Conservation (phyloP, 2,329 filamentous ascomycete genomes). For the Lomentospora prolificans region DNA sequence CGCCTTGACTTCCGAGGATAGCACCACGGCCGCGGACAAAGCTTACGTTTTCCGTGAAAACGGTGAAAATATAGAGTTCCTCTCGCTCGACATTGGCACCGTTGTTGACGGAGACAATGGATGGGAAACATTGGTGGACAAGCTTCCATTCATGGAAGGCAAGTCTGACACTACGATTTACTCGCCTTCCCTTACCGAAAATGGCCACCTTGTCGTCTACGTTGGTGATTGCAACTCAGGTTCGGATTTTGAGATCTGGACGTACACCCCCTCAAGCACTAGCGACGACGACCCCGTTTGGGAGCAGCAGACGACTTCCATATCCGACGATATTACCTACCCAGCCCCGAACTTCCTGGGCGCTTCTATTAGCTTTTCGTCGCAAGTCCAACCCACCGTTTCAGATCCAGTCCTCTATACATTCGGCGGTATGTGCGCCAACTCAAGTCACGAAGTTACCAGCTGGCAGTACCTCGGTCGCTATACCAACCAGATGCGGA, state of each 20-base stretch:
- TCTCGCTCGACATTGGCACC: conserved; percentile 49
- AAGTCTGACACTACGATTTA: conserved; percentile 46
- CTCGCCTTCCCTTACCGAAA: conserved; percentile 53
- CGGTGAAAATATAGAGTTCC: conserved; percentile 37
- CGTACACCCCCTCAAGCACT: conserved; percentile 40
- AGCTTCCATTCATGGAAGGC: conserved; percentile 52
- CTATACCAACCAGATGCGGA: conserved; percentile 74
- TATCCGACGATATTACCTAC: conserved; percentile 1
- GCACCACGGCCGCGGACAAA: conserved; percentile 29
- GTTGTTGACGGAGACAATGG: conserved; percentile 27
- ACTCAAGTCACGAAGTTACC: conserved; percentile 25
- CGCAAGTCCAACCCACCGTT: conserved; percentile 40
- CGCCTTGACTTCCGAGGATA: conserved; percentile 30
- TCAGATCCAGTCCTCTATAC: conserved; percentile 53
- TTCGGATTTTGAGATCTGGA: conserved; percentile 54
- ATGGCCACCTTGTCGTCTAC: conserved; percentile 64
- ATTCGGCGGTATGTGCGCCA: conserved; percentile 86
- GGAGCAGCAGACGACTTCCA: conserved; percentile 19
- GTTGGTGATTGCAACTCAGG: conserved; percentile 59
- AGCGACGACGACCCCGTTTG: conserved; percentile 33
- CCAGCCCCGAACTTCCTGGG: conserved; percentile 40
- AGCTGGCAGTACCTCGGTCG: conserved; percentile 59
- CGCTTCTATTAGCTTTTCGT: conserved; percentile 57
- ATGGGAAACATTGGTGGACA: conserved; percentile 41
- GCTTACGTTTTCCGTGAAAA: conserved; percentile 63